Percentiles rank a stretch among this genome's conserved stretches.
phyloP scores from a whole-genome alignment of 1,284 basidiomycete species.

The Moesziomyces antarcticus region DNA sequence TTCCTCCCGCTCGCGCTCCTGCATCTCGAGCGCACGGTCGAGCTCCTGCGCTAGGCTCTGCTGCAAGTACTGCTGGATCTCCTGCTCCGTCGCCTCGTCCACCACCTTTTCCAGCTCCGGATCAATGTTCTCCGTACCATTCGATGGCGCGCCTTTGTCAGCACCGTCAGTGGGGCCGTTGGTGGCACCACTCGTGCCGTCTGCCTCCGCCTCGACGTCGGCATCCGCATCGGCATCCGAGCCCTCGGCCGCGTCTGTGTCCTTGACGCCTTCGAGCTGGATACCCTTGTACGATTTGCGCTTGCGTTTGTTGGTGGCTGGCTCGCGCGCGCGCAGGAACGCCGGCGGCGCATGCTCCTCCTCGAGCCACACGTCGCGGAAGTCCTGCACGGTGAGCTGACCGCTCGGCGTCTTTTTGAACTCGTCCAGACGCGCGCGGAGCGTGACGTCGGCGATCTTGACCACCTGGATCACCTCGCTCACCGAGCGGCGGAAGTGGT shows the following conservation, averaged over 20 bases:
- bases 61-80: slow-evolving; percentile 56
- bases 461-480: slow-evolving; percentile 94
- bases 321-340: slow-evolving; percentile 75
- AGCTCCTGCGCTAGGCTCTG: slow-evolving; percentile 54
- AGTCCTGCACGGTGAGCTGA: slow-evolving; percentile 86
- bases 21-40: slow-evolving; percentile 48
- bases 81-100: slow-evolving; percentile 58
- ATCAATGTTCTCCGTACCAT: slow-evolving; percentile 30
- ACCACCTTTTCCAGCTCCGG: slow-evolving; percentile 55
- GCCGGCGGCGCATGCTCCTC: slow-evolving; percentile 91
- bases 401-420: slow-evolving; percentile 91
- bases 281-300: slow-evolving; percentile 60
- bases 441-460: slow-evolving; percentile 94
- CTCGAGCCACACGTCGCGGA: slow-evolving; percentile 89
- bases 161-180: too few relatives aligned
- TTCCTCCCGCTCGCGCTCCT: slow-evolving; percentile 51
- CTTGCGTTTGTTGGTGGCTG: slow-evolving; percentile 73
- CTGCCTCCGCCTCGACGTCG: slow-evolving; percentile 72
- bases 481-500: slow-evolving; percentile 90
- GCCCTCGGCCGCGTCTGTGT: slow-evolving; percentile 13
- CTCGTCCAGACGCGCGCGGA: slow-evolving; percentile 94
- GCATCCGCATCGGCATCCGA: slow-evolving; percentile 45
- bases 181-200: slow-evolving; percentile 13
- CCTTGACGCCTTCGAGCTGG: slow-evolving; percentile 37
- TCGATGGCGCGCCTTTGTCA: slow-evolving; percentile 23